These are phyloP conservation scores for Sugiyamaella xylanicola DNA, from an alignment of 1,139 yeast species.

Conservation along the genomic window DNA sequence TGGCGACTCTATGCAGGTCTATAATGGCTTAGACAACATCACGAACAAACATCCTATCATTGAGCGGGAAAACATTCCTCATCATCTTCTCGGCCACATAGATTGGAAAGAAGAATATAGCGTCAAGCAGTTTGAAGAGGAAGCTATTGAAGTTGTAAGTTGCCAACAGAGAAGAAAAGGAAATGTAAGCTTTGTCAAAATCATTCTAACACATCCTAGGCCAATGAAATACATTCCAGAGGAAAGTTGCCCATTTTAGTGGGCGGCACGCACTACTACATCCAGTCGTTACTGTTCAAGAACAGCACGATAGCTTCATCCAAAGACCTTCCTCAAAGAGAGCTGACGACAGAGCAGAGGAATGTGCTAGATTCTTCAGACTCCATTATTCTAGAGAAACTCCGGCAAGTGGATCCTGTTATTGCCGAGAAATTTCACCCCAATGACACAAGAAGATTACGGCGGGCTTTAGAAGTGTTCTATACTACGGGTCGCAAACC, in stretches of 20 bases:
- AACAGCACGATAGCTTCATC: constrained; percentile 53
- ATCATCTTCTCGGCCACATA: constrained; percentile 85
- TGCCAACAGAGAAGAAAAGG: too few relatives aligned
- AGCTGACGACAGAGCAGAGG: constrained; percentile 43
- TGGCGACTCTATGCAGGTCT: constrained; percentile 97
- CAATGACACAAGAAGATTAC: constrained; percentile 74
- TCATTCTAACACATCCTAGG: too few relatives aligned
- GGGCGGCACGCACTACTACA: constrained; percentile 95
- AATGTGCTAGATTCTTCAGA: constrained; percentile 54
- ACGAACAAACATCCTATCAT: constrained; percentile 88
- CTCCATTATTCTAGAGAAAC: constrained; percentile 50
- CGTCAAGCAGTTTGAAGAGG: constrained; percentile 77
- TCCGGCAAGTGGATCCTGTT: constrained; percentile 63
- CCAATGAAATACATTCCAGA: constrained; percentile 64
- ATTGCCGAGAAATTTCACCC: constrained; percentile 89
- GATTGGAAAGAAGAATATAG: constrained; percentile 79
- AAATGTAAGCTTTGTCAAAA: too few relatives aligned
- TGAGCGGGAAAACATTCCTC: constrained; percentile 74
- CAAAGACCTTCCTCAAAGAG: constrained; percentile 22
- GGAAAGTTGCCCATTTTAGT: constrained; percentile 84
- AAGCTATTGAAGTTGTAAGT: constrained; percentile 50
- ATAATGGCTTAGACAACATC: constrained; percentile 67
- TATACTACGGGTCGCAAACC: constrained; percentile 68
- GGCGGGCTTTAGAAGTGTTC: constrained; percentile 79
- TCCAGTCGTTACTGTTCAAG: constrained; percentile 72